Conservation (phyloP, 306 rosid species). For the Lithocarpus polystachyus region DNA sequence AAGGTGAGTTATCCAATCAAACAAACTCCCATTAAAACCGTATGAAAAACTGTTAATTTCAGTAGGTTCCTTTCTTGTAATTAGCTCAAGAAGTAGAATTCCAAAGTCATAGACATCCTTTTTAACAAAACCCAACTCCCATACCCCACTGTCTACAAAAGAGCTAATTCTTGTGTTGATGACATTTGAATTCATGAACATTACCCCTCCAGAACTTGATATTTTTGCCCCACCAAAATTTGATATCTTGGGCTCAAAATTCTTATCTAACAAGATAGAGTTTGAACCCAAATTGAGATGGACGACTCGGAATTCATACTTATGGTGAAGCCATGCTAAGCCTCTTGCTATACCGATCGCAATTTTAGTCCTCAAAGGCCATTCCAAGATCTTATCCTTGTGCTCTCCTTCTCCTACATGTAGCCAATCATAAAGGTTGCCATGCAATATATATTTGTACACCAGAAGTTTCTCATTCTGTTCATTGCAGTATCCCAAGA, state of each 20-base stretch:
- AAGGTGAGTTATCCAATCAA: no score
- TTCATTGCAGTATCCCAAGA: no score
- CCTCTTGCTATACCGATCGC: no score
- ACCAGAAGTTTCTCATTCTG: accelerated
- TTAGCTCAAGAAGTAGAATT: conserved; percentile 8
- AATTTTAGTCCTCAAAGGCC: neutral
- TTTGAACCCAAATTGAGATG: no score
- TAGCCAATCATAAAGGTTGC: neutral
- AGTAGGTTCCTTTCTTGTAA: neutral
- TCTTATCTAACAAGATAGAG: neutral
- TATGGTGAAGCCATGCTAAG: no score
- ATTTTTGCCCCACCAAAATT: conserved; percentile 1
- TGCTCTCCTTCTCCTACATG: neutral
- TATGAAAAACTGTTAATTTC: neutral
- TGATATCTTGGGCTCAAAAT: conserved; percentile 16
- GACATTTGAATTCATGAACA: no score
- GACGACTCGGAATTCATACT: no score
- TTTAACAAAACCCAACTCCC: neutral
- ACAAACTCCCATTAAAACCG: no score
- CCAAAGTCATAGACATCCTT: conserved; percentile 11
- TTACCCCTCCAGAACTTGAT: neutral
- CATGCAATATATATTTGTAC: neutral
- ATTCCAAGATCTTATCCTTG: neutral
- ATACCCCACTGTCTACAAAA: neutral
- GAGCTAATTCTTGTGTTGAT: neutral